Percentiles rank a stretch among this genome's conserved stretches.
Conservation (phyloP, 2,329 filamentous ascomycete genomes). For the Elsinoe batatas region DNA sequence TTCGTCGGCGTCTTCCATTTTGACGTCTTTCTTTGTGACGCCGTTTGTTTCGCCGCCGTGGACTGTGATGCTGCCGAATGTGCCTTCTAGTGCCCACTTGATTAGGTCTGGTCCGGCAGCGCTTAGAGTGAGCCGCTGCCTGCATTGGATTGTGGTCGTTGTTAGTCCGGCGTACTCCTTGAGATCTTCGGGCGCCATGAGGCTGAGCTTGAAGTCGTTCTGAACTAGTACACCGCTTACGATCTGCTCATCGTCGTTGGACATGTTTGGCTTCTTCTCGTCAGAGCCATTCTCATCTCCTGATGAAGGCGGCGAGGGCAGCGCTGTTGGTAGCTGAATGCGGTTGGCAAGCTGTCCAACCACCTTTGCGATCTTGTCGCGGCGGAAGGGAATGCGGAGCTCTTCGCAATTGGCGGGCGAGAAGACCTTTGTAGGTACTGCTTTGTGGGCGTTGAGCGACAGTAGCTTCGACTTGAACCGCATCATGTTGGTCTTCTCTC, state of each 20-base stretch:
- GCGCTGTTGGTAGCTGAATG: constrained; percentile 53
- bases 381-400: constrained; percentile 86
- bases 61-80: constrained; percentile 67
- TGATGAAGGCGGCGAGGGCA: constrained; percentile 27
- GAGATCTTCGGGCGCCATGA: constrained; percentile 95
- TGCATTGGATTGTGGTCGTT: constrained; percentile 87
- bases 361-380: constrained; percentile 91
- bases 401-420: constrained; percentile 93
- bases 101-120: constrained; percentile 87
- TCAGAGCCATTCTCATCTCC: constrained; percentile 34
- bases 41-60: constrained; percentile 30
- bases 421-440: constrained; percentile 78
- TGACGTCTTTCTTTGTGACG: constrained; percentile 27
- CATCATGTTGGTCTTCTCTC: constrained; percentile 97
- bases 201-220: constrained; percentile 91
- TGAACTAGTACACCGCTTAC: constrained; percentile 89
- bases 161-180: constrained; percentile 95
- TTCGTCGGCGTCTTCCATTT: constrained; percentile 21
- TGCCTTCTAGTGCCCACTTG: constrained; percentile 86
- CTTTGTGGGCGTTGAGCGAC: constrained; percentile 76
- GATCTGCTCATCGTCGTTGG: constrained; percentile 49
- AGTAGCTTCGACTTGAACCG: constrained; percentile 88
- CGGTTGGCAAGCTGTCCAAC: constrained; percentile 78
- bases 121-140: constrained; percentile 77
- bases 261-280: constrained; percentile 22